Evolutionary conservation across 2,329 filamentous ascomycete species (phyloP), one percentile per base, ranked within the genome.

Genomic region (Monosporascus sp.): DNA sequence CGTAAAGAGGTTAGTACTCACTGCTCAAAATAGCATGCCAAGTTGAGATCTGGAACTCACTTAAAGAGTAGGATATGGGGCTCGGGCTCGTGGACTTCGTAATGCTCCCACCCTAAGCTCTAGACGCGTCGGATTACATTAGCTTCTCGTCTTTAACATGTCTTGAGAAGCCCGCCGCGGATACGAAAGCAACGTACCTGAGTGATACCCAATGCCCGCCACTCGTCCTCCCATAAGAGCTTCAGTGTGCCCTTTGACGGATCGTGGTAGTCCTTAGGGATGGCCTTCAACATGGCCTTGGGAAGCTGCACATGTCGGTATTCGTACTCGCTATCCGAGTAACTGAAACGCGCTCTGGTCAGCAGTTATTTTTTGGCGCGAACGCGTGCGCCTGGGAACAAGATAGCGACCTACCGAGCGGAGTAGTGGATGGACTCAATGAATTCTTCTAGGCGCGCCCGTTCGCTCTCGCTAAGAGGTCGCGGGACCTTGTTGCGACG

Each of bases 71-170:
- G 82, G 67, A 99, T 99, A 72, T 99, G 94, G 60, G 94, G 94
- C 76, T 99, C 94, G 44, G 94, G 94, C 73, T 97, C 94, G 72
- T 99, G 94, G 52, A 99, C 94, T 73, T 99, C 94, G 70, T 99
- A 99, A 73, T 99, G 94, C 72, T 97, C 93, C 94, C 94, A 99
- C 54, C 94, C 94, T 66, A 99, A 78, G 78, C 93, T 97, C 92
- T 97, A 69, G 49, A 45, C 14, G 24, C 41, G 51, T 45, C 35
- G 35, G 35, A 24, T 48, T 22, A 45, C 43, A 49, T 62, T 40
- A 61, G 58, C 22, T 43, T 49, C 40, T 45, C 16, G 11, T 26
- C 50, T 51, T 52, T 31, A 20, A 48, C 45, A 27, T 37, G 48
- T 52, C 35, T 38, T 43, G 40, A 35, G 40, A 37, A 19, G 22